These are phyloP conservation scores for Xylariomycetidae sp. DNA, from an alignment of 2,329 filamentous ascomycete genomes.

Conservation along the genomic window DNA sequence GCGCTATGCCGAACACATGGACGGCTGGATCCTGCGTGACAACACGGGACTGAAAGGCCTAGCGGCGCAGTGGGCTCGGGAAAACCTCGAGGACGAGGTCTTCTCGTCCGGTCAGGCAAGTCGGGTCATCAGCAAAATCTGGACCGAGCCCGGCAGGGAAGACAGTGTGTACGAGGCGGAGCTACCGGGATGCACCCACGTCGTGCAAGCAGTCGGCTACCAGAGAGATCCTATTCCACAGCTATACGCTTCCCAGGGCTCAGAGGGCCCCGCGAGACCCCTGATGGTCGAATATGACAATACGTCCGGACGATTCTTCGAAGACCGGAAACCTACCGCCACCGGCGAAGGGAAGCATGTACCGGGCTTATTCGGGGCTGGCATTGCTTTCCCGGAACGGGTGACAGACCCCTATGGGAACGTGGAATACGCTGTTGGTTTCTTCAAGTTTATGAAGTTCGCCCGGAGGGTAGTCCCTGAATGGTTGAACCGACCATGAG, in stretches of 20 bases:
- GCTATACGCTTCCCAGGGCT: slow-evolving; percentile 23
- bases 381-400: slow-evolving; percentile 59
- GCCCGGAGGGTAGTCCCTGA: slow-evolving; percentile 48
- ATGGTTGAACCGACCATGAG: slow-evolving; percentile 33
- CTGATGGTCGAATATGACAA: slow-evolving; percentile 27
- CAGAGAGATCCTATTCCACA: slow-evolving; percentile 43
- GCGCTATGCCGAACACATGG: slow-evolving; percentile 57
- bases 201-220: slow-evolving; percentile 59
- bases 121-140: slow-evolving; percentile 41
- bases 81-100: slow-evolving; percentile 50
- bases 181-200: slow-evolving; percentile 45
- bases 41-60: slow-evolving; percentile 62
- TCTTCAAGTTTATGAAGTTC: slow-evolving; percentile 64
- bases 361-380: slow-evolving; percentile 54
- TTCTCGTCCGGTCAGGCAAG: slow-evolving; percentile 41
- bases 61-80: slow-evolving; percentile 54
- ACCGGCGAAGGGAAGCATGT: slow-evolving; percentile 32
- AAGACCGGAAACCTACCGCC: slow-evolving; percentile 26
- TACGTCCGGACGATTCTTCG: slow-evolving; percentile 40
- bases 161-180: slow-evolving; percentile 37
- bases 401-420: slow-evolving; percentile 58
- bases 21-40: slow-evolving; percentile 60
- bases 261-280: slow-evolving; percentile 26
- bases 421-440: slow-evolving; percentile 57
- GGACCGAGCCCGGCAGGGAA: slow-evolving; percentile 38